phyloP scores from a whole-genome alignment of 208 protist species.

The Phytomonas sp. region DNA sequence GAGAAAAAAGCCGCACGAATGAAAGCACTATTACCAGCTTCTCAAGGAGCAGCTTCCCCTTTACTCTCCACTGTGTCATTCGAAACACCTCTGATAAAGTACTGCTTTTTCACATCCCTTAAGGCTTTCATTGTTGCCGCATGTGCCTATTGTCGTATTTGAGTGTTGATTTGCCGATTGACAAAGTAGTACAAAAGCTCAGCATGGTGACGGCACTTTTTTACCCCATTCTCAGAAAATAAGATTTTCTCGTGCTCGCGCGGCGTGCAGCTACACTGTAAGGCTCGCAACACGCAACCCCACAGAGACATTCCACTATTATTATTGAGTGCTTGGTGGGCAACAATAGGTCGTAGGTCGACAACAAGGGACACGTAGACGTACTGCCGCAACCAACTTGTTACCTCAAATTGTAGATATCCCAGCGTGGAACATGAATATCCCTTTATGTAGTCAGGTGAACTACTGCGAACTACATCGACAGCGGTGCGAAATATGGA shows the following conservation, averaged over 20 bases:
- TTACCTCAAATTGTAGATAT: constrained; percentile 45
- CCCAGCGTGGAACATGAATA: constrained; percentile 46
- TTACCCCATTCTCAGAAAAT: constrained; percentile 14
- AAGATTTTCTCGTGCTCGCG: constrained; percentile 27
- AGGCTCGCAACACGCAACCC: constrained; percentile 26
- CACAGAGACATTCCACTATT: constrained; percentile 13
- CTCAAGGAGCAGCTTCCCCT: background rate
- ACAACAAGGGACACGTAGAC: constrained; percentile 37
- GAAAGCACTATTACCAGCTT: background rate
- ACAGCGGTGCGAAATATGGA: constrained; percentile 37
- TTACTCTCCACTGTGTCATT: background rate
- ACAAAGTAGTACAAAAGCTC: constrained; percentile 63
- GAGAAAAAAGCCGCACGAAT: constrained; percentile 3
- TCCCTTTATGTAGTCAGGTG: constrained; percentile 35
- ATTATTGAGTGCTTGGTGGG: background rate
- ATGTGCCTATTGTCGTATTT: background rate
- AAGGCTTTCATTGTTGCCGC: background rate
- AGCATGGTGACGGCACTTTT: constrained; percentile 67
- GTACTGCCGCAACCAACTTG: constrained; percentile 46
- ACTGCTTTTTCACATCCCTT: background rate
- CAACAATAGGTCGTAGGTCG: constrained; percentile 33
- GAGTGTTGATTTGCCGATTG: constrained; percentile 17
- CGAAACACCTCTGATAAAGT: background rate
- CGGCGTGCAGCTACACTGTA: constrained; percentile 61
- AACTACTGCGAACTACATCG: constrained; percentile 22